phyloP scores from a whole-genome alignment of 2,329 filamentous ascomycete genomes.

The Neonectria sp. region DNA sequence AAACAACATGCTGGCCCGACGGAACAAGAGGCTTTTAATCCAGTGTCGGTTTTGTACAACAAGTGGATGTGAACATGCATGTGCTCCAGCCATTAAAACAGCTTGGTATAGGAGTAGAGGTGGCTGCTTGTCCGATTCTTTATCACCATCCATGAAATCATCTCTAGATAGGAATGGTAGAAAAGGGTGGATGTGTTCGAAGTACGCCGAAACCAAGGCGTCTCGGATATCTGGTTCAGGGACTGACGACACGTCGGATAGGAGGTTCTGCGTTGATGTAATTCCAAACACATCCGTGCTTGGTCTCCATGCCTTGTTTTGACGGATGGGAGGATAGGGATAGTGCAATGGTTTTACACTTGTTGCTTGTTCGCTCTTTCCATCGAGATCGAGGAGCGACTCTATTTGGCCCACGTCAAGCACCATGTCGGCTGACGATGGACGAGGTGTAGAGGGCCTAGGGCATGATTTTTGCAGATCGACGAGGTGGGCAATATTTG shows the following conservation, averaged over 20 bases:
- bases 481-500: slow-evolving; percentile 40
- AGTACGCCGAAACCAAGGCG: slow-evolving; percentile 39
- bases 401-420: slow-evolving; percentile 21
- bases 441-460: slow-evolving; percentile 27
- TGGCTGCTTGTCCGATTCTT: slow-evolving; percentile 36
- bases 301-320: slow-evolving; percentile 40
- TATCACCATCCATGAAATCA: slow-evolving; percentile 36
- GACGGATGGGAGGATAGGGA: slow-evolving; percentile 42
- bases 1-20: slow-evolving; percentile 42
- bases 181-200: slow-evolving; percentile 45
- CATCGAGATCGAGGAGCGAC: slow-evolving; percentile 31
- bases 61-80: slow-evolving; percentile 41
- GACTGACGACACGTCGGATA: slow-evolving; percentile 41
- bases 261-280: slow-evolving; percentile 36
- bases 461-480: slow-evolving; percentile 40
- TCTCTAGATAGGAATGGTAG: slow-evolving; percentile 40
- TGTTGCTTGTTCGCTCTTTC: slow-evolving; percentile 23
- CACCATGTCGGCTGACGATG: slow-evolving; percentile 14
- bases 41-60: slow-evolving; percentile 42
- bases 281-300: slow-evolving; percentile 34
- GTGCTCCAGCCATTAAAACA: slow-evolving; percentile 42
- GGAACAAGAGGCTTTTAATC: slow-evolving; percentile 41
- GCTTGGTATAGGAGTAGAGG: slow-evolving; percentile 39
- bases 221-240: slow-evolving; percentile 42
- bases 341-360: slow-evolving; percentile 35